Conservation (phyloP, 306 rosid genomes). For the Ormosia semicastrata region DNA sequence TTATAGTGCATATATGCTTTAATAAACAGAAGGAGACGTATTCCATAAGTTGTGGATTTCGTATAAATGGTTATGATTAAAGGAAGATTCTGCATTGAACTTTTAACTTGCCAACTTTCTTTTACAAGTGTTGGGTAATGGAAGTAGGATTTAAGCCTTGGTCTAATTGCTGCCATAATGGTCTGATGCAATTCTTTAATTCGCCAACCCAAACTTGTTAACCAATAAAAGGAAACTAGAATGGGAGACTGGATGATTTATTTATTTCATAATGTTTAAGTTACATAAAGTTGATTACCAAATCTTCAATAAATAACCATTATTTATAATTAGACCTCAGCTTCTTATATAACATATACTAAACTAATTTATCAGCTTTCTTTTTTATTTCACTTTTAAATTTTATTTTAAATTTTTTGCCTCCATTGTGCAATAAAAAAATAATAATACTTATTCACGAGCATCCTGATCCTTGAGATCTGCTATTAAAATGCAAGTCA, state of each 20-base stretch:
- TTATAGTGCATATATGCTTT: background rate
- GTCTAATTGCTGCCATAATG: conserved; percentile 14
- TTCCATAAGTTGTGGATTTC: conserved; percentile 13
- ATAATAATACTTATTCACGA: background rate
- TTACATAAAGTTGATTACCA: background rate
- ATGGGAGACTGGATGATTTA: background rate
- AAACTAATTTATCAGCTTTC: background rate
- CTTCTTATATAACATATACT: background rate
- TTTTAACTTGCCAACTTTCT: background rate
- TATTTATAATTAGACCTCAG: background rate
- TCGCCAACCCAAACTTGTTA: background rate
- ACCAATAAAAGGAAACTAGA: background rate
- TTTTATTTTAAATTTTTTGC: background rate
- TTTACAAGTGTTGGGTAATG: background rate
- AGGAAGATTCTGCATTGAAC: conserved; percentile 26
- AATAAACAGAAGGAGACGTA: conserved; percentile 20
- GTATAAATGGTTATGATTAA: conserved; percentile 27
- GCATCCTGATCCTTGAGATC: background rate
- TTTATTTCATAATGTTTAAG: background rate
- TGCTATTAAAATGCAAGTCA: background rate
- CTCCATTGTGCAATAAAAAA: background rate
- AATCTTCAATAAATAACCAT: background rate
- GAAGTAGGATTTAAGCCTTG: conserved; percentile 14
- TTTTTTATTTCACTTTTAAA: background rate
- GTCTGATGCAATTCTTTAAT: conserved; percentile 16